phyloP scores from a whole-genome alignment of 768 basidiomycete genomes.

The Porphyrellus cyaneotinctus region DNA sequence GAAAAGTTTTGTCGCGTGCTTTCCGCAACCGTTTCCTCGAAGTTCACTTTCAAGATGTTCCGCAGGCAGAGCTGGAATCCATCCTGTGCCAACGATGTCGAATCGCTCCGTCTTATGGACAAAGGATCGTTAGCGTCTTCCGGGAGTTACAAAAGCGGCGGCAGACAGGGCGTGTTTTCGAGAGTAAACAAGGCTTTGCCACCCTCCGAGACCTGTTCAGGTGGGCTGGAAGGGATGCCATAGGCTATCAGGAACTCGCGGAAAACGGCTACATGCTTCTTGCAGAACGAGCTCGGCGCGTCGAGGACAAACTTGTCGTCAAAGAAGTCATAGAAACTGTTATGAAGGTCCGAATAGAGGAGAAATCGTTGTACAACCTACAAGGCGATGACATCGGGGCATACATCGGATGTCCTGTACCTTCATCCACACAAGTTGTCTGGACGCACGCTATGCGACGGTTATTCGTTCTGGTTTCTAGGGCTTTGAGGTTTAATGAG shows the following conservation, averaged over 20 bases:
- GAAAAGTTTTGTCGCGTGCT: slow-evolving; percentile 91
- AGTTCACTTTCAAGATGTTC: slow-evolving; percentile 96
- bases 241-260: slow-evolving; percentile 88
- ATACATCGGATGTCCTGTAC: slow-evolving; percentile 55
- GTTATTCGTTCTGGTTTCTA: slow-evolving; percentile 75
- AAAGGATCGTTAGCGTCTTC: slow-evolving; percentile 88
- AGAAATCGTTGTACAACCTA: slow-evolving; percentile 61
- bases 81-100: slow-evolving; percentile 90
- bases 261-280: slow-evolving; percentile 97
- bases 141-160: slow-evolving; percentile 89
- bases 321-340: slow-evolving; percentile 89
- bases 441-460: slow-evolving; percentile 96
- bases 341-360: slow-evolving; percentile 85
- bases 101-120: slow-evolving; percentile 92
- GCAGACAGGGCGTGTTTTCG: slow-evolving; percentile 89
- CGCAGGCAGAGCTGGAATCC: slow-evolving; percentile 86
- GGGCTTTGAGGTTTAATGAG: slow-evolving; percentile 88
- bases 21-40: slow-evolving; percentile 98
- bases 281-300: slow-evolving; percentile 81
- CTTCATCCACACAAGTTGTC: slow-evolving; percentile 51
- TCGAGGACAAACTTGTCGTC: slow-evolving; percentile 83
- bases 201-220: slow-evolving; percentile 96
- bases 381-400: slow-evolving; percentile 39
- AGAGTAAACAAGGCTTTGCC: slow-evolving; percentile 95
- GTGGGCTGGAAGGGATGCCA: slow-evolving; percentile 90